phyloP scores from a whole-genome alignment of 1,284 basidiomycete genomes.

The Heterobasidion occidentale region DNA sequence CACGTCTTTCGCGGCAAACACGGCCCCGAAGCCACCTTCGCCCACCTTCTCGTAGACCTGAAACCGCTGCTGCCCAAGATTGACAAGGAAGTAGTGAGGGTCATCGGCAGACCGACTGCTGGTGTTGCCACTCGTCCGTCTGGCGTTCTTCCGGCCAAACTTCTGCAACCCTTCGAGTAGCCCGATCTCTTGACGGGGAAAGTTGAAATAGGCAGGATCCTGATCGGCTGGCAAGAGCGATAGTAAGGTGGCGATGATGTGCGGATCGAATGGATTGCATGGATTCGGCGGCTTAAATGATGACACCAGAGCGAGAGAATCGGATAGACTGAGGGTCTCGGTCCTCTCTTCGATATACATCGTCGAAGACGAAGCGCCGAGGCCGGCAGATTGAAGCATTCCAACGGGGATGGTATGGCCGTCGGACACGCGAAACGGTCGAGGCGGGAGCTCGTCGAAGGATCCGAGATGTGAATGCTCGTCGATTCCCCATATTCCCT shows the following conservation, averaged over 20 bases:
- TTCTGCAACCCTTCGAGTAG: constrained; percentile 64
- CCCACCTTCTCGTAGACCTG: constrained; percentile 83
- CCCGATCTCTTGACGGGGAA: constrained; percentile 42
- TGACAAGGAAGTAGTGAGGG: constrained; percentile 35
- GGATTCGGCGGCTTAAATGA: constrained; percentile 76
- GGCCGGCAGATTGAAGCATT: not conserved
- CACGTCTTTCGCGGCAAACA: constrained; percentile 77
- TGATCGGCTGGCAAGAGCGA: constrained; percentile 47
- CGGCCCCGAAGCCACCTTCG: constrained; percentile 94
- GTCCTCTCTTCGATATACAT: constrained; percentile 41
- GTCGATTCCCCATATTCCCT: not conserved
- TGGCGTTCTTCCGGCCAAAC: constrained; percentile 46
- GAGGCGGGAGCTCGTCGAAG: constrained; percentile 4
- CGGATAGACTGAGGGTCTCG: constrained; percentile 52
- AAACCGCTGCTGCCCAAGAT: constrained; percentile 55
- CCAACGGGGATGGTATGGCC: constrained; percentile 10
- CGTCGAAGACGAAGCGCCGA: not conserved
- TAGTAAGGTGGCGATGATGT: constrained; percentile 61
- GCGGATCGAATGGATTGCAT: constrained; percentile 79
- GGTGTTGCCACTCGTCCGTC: constrained; percentile 41
- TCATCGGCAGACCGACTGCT: constrained; percentile 31
- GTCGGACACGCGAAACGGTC: constrained; percentile 11
- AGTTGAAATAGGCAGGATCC: constrained; percentile 63
- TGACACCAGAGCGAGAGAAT: constrained; percentile 51
- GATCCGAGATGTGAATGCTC: constrained; percentile 3